These are phyloP conservation scores for Leccinum insolens DNA, from an alignment of 1,284 basidiomycete genomes.

Conservation along the genomic window DNA sequence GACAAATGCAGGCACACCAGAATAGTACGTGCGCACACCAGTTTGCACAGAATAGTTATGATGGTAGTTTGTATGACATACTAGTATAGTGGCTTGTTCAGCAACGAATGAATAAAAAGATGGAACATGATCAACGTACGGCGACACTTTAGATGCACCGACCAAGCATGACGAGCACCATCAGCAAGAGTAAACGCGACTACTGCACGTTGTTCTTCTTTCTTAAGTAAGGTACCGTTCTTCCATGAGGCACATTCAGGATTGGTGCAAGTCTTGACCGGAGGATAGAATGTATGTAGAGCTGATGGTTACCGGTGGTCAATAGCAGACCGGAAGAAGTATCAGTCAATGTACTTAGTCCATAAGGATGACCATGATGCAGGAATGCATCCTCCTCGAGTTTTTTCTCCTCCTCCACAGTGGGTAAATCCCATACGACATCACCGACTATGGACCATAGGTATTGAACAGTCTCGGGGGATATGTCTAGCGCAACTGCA, in stretches of 20 bases:
- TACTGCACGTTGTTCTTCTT: conserved; percentile 18
- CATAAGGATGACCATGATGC: neutral
- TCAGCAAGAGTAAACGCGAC: conserved; percentile 24
- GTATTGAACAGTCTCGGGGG: neutral
- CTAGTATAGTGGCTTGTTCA: neutral
- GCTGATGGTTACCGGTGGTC: neutral
- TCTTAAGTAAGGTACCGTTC: conserved; percentile 15
- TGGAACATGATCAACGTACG: neutral
- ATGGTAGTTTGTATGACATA: neutral
- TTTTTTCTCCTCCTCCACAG: too few relatives aligned
- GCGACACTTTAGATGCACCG: conserved; percentile 22
- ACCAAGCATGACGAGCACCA: conserved; percentile 27
- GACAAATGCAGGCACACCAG: neutral
- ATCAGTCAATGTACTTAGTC: neutral
- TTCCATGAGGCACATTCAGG: neutral
- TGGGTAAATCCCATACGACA: too few relatives aligned
- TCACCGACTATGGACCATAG: too few relatives aligned
- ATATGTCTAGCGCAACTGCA: neutral
- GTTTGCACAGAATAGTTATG: neutral
- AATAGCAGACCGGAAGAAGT: neutral
- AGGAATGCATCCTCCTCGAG: too few relatives aligned
- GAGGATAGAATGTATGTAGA: neutral
- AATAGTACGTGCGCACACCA: neutral
- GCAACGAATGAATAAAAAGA: neutral
- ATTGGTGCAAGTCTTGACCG: neutral